A percentile compares a stretch with the other conserved stretches of the same genome.
Evolutionary conservation across 2,329 filamentous ascomycete species (phyloP).

Genomic region (Colletotrichum truncatum): DNA sequence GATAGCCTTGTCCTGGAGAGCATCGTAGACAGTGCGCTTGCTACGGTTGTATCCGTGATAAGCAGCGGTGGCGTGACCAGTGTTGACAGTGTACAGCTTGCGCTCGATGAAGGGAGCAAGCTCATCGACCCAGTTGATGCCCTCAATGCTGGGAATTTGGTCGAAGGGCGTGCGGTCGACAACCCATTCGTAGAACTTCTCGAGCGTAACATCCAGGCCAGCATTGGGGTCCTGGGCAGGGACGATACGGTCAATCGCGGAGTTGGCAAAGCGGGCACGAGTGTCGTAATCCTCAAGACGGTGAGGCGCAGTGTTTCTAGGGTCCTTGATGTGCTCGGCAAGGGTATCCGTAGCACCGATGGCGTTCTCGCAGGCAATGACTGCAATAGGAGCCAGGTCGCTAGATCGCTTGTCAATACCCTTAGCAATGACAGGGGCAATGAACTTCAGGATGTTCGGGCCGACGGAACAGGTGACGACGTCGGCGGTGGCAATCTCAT

Average conservation of each 20-base stretch:
- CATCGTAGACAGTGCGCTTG: slow-evolving; percentile 90
- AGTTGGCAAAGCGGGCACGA: slow-evolving; percentile 93
- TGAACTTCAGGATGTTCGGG: slow-evolving; percentile 94
- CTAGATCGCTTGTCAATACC: slow-evolving; percentile 82
- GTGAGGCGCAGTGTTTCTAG: slow-evolving; percentile 74
- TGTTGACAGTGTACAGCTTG: slow-evolving; percentile 99
- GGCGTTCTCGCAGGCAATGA: slow-evolving; percentile 98
- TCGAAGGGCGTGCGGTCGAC: slow-evolving; percentile 89
- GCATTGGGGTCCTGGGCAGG: slow-evolving; percentile 84
- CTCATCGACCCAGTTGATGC: slow-evolving; percentile 92
- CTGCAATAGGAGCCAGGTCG: slow-evolving; percentile 74
- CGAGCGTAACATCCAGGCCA: slow-evolving; percentile 91
- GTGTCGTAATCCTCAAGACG: slow-evolving; percentile 74
- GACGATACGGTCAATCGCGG: slow-evolving; percentile 97
- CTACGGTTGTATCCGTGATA: slow-evolving; percentile 92
- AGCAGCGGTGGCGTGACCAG: slow-evolving; percentile 92
- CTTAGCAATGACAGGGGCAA: slow-evolving; percentile 94
- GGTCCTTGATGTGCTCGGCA: slow-evolving; percentile 79
- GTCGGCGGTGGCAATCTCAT: slow-evolving; percentile 88
- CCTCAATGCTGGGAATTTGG: slow-evolving; percentile 79
- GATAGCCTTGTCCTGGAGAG: slow-evolving; percentile 83
- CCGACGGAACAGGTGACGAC: slow-evolving; percentile 97
- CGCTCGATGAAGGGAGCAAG: slow-evolving; percentile 97
- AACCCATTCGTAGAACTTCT: slow-evolving; percentile 99
- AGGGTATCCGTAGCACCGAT: slow-evolving; percentile 94